These are phyloP conservation scores for Starmerella cellae DNA, from an alignment of 805 yeast species.

Conservation along the genomic window DNA sequence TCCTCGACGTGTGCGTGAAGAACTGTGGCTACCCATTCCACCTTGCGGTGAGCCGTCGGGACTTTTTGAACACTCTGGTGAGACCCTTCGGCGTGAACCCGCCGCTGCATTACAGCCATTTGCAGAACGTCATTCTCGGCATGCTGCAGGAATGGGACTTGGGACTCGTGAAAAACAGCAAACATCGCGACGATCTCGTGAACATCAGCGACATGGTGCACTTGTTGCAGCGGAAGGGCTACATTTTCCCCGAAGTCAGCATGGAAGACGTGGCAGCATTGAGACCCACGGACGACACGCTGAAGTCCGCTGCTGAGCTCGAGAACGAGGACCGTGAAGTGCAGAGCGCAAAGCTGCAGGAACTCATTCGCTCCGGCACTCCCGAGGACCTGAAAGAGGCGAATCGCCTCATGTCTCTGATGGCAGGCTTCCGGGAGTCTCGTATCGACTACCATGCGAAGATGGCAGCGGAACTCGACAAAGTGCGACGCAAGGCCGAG, in stretches of 20 bases:
- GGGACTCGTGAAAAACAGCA: slow-evolving; percentile 78
- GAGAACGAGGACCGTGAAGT: slow-evolving; percentile 87
- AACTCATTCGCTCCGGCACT: slow-evolving; percentile 84
- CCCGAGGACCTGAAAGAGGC: slow-evolving; percentile 95
- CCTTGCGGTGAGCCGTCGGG: slow-evolving; percentile 85
- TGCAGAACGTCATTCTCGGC: slow-evolving; percentile 73
- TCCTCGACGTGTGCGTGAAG: slow-evolving; percentile 80
- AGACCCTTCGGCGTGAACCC: slow-evolving; percentile 91
- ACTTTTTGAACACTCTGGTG: slow-evolving; percentile 84
- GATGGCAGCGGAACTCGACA: slow-evolving; percentile 70
- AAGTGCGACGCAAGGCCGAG: slow-evolving; percentile 73
- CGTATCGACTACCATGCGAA: slow-evolving; percentile 60
- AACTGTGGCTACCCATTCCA: slow-evolving; percentile 98
- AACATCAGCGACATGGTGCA: slow-evolving; percentile 94
- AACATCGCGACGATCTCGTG: slow-evolving; percentile 83
- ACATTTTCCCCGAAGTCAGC: slow-evolving; percentile 81
- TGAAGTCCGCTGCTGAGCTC: slow-evolving; percentile 78
- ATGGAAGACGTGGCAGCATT: slow-evolving; percentile 86
- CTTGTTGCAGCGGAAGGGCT: slow-evolving; percentile 76
- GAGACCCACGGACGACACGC: slow-evolving; percentile 58
- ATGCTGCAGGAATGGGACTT: slow-evolving; percentile 96
- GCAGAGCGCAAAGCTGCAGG: slow-evolving; percentile 90
- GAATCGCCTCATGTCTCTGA: slow-evolving; percentile 87
- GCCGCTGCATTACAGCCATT: slow-evolving; percentile 66
- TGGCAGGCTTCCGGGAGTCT: slow-evolving; percentile 93